A percentile compares a stretch with the other conserved stretches of the same genome.
These are phyloP conservation scores for Phylloporus sp. DNA, from an alignment of 768 basidiomycete genomes.

Conservation along the genomic window DNA sequence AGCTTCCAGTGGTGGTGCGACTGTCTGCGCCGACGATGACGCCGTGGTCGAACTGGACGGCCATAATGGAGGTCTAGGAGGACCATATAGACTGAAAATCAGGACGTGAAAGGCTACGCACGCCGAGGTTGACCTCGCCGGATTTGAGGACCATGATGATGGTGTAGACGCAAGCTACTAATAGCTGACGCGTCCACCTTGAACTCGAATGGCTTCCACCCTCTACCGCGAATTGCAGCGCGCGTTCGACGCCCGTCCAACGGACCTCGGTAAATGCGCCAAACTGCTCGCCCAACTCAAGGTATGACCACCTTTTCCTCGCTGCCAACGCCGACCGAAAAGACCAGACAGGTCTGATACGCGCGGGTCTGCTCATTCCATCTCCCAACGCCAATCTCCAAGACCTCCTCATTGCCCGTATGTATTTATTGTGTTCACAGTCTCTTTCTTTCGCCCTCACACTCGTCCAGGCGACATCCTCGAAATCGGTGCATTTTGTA, in stretches of 20 bases:
- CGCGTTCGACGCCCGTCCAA: constrained; percentile 59
- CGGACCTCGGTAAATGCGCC: constrained; percentile 65
- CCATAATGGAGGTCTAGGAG: constrained; percentile 96
- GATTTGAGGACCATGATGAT: constrained; percentile 67
- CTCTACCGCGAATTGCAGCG: constrained; percentile 64
- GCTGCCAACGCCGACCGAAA: background rate
- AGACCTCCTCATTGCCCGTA: constrained; percentile 73
- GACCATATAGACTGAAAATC: background rate
- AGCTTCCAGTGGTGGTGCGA: constrained; percentile 94
- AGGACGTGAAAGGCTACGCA: constrained; percentile 38
- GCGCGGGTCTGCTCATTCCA: constrained; percentile 75
- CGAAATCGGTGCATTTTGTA: constrained; percentile 93
- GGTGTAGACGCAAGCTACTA: constrained; percentile 14
- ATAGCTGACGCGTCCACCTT: constrained; percentile 51
- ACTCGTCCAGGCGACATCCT: constrained; percentile 74
- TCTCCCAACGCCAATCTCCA: constrained; percentile 54
- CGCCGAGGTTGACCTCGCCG: constrained; percentile 96
- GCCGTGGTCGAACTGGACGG: constrained; percentile 91
- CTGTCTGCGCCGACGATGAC: constrained; percentile 97
- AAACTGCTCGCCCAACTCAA: constrained; percentile 67
- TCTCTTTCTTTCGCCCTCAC: background rate
- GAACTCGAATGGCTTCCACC: constrained; percentile 47
- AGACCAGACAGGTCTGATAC: constrained; percentile 66
- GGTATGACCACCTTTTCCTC: constrained; percentile 35
- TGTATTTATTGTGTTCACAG: no score